phyloP scores from a whole-genome alignment of 2,329 filamentous ascomycete species.

The Pseudogymnoascus sp. region DNA sequence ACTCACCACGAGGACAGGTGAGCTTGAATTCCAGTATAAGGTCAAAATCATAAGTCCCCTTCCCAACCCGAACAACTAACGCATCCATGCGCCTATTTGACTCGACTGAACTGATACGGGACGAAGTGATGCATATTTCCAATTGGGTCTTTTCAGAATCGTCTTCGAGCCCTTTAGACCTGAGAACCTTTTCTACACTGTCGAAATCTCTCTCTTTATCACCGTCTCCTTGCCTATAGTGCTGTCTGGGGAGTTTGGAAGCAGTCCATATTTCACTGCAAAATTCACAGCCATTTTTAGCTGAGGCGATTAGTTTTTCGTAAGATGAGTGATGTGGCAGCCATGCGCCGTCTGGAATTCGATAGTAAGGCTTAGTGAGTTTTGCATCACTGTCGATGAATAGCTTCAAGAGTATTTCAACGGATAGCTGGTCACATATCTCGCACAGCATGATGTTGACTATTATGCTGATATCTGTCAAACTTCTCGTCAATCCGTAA shows the following conservation, averaged over 20 bases:
- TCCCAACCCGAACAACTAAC: background rate
- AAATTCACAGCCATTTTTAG: background rate
- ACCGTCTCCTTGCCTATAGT: background rate
- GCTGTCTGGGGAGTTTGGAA: background rate
- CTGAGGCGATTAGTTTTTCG: background rate
- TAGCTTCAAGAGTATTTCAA: background rate
- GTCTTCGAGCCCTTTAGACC: background rate
- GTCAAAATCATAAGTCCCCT: background rate
- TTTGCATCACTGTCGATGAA: background rate
- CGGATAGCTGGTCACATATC: background rate
- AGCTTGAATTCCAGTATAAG: conserved; percentile 1
- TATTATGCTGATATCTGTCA: background rate
- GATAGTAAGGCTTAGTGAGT: background rate
- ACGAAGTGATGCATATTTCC: background rate
- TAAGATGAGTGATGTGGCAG: background rate
- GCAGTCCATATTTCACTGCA: background rate
- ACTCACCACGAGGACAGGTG: background rate
- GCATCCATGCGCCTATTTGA: background rate
- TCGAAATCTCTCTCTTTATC: background rate
- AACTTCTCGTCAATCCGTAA: background rate
- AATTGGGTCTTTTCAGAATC: background rate
- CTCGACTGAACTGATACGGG: background rate
- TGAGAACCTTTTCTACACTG: background rate
- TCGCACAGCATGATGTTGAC: background rate
- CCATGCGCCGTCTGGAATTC: conserved; percentile 1